These are phyloP conservation scores for Triadica sebifera DNA, from an alignment of 345 rosid genomes.

Conservation along the genomic window DNA sequence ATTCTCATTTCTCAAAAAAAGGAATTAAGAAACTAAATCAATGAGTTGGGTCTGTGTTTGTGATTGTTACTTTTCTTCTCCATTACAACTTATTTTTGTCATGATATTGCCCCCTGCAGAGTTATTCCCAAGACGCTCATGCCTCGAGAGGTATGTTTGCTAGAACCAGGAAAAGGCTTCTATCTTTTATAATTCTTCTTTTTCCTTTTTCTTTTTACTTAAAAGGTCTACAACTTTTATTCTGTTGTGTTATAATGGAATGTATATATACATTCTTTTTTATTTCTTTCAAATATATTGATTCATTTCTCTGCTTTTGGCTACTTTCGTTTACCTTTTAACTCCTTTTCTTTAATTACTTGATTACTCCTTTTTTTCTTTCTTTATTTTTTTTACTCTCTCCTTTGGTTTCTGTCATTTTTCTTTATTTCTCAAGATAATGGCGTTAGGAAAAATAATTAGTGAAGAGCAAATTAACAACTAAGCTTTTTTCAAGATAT, in stretches of 20 bases:
- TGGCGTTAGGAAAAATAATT: background rate
- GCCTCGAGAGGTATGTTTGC: constrained; percentile 99
- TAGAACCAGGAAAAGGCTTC: constrained; percentile 35
- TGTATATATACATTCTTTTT: background rate
- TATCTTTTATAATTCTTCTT: constrained; percentile 30
- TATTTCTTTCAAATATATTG: constrained; percentile 21
- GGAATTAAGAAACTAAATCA: constrained; percentile 27
- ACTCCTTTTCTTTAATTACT: background rate
- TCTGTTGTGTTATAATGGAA: constrained; percentile 11
- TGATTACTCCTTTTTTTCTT: background rate
- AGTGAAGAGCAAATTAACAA: background rate
- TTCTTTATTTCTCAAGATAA: constrained; percentile 16
- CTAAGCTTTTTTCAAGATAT: background rate
- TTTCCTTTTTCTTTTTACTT: constrained; percentile 3
- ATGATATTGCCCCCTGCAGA: constrained; percentile 75
- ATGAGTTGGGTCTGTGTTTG: constrained; percentile 21
- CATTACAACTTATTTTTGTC: constrained; percentile 51
- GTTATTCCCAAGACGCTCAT: constrained; percentile 99
- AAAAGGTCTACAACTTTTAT: constrained; percentile 13
- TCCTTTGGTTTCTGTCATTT: background rate
- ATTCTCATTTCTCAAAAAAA: constrained; percentile 9
- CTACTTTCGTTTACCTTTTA: constrained; percentile 18
- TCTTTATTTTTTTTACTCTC: background rate
- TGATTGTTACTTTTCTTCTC: constrained; percentile 23
- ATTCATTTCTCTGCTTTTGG: constrained; percentile 15